Conservation (phyloP, 2,329 filamentous ascomycete species). For the Fusarium dimerum region DNA sequence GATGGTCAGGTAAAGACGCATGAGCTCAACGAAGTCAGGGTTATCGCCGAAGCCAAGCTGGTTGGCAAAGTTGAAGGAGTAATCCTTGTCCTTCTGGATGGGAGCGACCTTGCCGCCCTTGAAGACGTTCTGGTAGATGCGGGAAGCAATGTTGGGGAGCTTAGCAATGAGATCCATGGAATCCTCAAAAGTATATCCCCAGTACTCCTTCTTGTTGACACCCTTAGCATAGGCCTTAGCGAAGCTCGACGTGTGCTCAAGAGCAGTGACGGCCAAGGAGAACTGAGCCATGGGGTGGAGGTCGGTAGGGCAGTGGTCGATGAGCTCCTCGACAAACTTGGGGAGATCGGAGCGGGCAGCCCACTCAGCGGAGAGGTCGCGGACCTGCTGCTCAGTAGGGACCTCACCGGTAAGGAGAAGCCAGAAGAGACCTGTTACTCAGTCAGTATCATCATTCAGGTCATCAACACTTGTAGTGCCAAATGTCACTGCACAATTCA, state of each 20-base stretch:
- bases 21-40: conserved; percentile 94
- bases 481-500: neutral
- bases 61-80: conserved; percentile 99
- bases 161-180: conserved; percentile 99
- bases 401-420: conserved; percentile 98
- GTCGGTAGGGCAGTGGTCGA: conserved; percentile 98
- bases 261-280: conserved; percentile 94
- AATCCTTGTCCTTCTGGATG: conserved; percentile 99
- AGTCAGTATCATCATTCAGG: conserved; percentile 14
- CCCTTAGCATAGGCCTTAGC: conserved; percentile 99
- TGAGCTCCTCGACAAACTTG: conserved; percentile 98
- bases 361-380: conserved; percentile 97
- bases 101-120: conserved; percentile 98
- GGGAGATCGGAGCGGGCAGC: conserved; percentile 94
- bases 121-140: conserved; percentile 99
- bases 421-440: conserved; percentile 85
- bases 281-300: conserved; percentile 99
- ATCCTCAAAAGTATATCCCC: conserved; percentile 99
- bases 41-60: conserved; percentile 96
- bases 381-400: conserved; percentile 96
- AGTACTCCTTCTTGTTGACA: conserved; percentile 99
- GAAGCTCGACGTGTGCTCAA: conserved; percentile 97
- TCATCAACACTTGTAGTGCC: no score
- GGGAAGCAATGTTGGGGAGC: conserved; percentile 94
- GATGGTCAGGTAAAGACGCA: conserved; percentile 99